Evolutionary conservation across 768 basidiomycete species (phyloP), one percentile per base, ranked within the genome.

Genomic region (Tricholoma flavovirens): DNA sequence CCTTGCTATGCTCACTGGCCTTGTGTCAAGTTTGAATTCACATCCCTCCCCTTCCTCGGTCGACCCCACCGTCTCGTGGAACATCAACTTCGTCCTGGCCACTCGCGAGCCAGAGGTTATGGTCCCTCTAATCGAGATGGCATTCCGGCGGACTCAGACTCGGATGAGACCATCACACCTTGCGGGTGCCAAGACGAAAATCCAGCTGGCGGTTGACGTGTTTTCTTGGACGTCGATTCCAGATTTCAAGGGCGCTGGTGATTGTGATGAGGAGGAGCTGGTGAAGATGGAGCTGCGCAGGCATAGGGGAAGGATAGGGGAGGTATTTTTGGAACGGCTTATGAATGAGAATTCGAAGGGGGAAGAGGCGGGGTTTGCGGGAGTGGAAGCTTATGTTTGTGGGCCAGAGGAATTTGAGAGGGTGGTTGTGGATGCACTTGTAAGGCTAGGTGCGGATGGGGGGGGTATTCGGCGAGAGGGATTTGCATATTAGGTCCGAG

Each of bases 51-150:
- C n/a, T n/a, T n/a, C 40, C n/a, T 42, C 43, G 9, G 42, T 36
- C 49, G 24, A n/a, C n/a, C n/a, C 56, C 50, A 43, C 58, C 17
- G 49, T 50, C 15, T 24, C 55, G 29, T 67, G 67, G 58, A 75
- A 82, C 58, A 70, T 86, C n/a, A 68, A 69, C 0, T 69, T 86
- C 26, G 66, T 77, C 3, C 57, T 84, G 2, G 77, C 83, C 1
- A 79, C 82, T 2, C 73, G 77, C 19, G 83, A 84, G 60, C 82
- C 83, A 0, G 72, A 78, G 10, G 72, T 84, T 5, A 66, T 81
- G 32, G 45, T 83, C 8, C 69, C 71, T 0, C 73, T 85, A 17
- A 45, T 86, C 8, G 56, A 54, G 5, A 62, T 65, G 2, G 71
- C 74, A 0, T 57, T 70, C 4, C 11, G 26, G 46, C 46, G 24